Evolutionary conservation across 306 rosid genomes (phyloP).

Genomic region (Prosopis cineraria): DNA sequence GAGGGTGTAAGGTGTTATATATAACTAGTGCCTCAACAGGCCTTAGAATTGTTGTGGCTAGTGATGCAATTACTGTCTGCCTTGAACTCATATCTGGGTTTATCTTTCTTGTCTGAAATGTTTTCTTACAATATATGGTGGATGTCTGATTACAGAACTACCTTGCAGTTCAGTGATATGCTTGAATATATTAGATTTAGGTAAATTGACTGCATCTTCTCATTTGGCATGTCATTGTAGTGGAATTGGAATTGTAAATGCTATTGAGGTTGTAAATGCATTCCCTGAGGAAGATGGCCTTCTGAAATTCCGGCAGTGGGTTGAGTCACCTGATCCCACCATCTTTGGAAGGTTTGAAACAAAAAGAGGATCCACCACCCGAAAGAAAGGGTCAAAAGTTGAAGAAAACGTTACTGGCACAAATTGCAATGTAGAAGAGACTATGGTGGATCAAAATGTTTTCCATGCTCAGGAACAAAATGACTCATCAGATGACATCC

Average conservation of each 20-base stretch:
- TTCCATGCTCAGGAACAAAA: conserved; percentile 44
- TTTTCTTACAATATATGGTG: neutral
- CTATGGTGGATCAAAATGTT: conserved; percentile 47
- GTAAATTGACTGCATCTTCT: conserved; percentile 32
- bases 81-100: conserved; percentile 14
- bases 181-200: conserved; percentile 10
- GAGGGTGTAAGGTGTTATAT: conserved; percentile 87
- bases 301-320: conserved; percentile 77
- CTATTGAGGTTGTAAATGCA: conserved; percentile 89
- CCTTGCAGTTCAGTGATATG: conserved; percentile 19
- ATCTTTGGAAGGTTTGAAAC: conserved; percentile 67
- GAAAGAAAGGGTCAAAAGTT: conserved; percentile 57
- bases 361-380: conserved; percentile 47
- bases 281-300: conserved; percentile 94
- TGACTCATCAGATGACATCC: conserved; percentile 41
- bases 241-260: conserved; percentile 98
- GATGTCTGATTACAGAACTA: conserved; percentile 15
- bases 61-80: conserved; percentile 18
- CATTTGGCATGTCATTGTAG: conserved; percentile 48
- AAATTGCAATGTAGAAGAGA: conserved; percentile 37
- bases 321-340: conserved; percentile 96
- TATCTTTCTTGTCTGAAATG: neutral
- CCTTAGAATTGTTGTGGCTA: conserved; percentile 33
- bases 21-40: conserved; percentile 23
- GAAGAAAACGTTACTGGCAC: conserved; percentile 36